Base-by-base conservation (phyloP, 2,329 filamentous ascomycete genomes). In the Cryphonectria nitschkei region DNA sequence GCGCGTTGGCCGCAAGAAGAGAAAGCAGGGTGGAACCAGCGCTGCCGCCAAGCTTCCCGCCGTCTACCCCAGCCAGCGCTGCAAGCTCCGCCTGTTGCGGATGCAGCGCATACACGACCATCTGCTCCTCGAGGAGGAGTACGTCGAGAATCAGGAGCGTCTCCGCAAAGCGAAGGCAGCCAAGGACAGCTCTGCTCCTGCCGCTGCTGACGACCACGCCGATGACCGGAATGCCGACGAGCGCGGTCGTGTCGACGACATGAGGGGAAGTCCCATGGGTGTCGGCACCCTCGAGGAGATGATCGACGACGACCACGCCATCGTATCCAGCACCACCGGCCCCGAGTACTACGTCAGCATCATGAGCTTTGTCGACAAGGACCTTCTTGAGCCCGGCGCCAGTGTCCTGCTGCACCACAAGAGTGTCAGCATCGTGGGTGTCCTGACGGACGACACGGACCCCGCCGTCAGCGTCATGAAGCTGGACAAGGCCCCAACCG, bases 361-460 rank as follows among this genome's bases (percentile, higher is more conserved):
- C 88, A 98, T 98, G 96, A 98, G 95, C 69, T 99, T 99, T 78
- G 96, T 99, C 75, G 96, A 99, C 86, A 99, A 99, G 84, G 96
- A 99, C 78, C 89, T 99, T 4, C 88, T 99, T 60, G 96, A 99
- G 82, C 96, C 96, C 1, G 97, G 97, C 73, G 94, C 96, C 26
- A 98, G 94, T 77, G 96, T 99, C 65, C 85, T 99, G 65, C 86
- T 99, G 71, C 96, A 99, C 79, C 96, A 99, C 83, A 99, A 99
- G 85, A 97, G 93, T 68, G 95, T 98, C 67, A 98, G 95, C 58
- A 97, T 99, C 61, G 96, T 99, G 41, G 96, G 97, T 81, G 96
- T 99, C 29, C 85, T 99, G 76, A 98, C 95, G 1, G 96, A 99
- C 77, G 96, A 99, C 78, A 91, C 96, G 26, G 96, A 99, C 81